Evolutionary conservation across 495 filamentous ascomycete species (phyloP), one percentile per base, ranked within the genome.

Genomic region (Aspergillus steynii): DNA sequence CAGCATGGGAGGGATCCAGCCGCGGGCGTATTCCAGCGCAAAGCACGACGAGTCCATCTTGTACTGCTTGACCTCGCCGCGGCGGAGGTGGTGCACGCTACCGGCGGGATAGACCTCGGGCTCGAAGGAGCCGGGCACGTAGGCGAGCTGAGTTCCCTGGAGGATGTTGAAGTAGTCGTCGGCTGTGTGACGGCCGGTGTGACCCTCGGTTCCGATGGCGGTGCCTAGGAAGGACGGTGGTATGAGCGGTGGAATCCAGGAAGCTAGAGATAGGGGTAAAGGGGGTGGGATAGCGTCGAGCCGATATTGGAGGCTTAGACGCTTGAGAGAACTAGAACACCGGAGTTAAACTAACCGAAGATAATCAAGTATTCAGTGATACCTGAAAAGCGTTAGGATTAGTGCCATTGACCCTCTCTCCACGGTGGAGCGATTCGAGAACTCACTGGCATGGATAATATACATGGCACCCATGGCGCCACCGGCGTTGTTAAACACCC

Each of bases 121-220:
- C 71, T 85, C 82, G 78, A 85, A 91, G 63, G 79, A 67, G 58
- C 90, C 90, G 10, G 90, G 86, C 4, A 82, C 79, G 80, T 89
- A 88, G 57, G 91, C 89, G 48, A 83, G 75, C 73, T 96, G 87
- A 56, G 85, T 85, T 61, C 91, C 91, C 27, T 77, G 73, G 31
- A 96, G 82, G 82, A 96, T 95, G 80, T 92, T 85, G 84, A 96
- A 96, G 83, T 93, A 96, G 79, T 96, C 91, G 75, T 96, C 90
- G 4, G 91, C 90, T 31, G 91, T 92, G 79, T 95, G 91, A 37
- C 91, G 86, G 57, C 91, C 91, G 12, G 87, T 85, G 81, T 96
- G 91, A 57, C 91, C 91, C 72, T 96, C 91, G 10, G 91, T 96
- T 64, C 91, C 91, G 61, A 94, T 80, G n/a, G 91, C 84, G 3